Conservation (phyloP, 2,329 filamentous ascomycete genomes). For the Didymella exigua region DNA sequence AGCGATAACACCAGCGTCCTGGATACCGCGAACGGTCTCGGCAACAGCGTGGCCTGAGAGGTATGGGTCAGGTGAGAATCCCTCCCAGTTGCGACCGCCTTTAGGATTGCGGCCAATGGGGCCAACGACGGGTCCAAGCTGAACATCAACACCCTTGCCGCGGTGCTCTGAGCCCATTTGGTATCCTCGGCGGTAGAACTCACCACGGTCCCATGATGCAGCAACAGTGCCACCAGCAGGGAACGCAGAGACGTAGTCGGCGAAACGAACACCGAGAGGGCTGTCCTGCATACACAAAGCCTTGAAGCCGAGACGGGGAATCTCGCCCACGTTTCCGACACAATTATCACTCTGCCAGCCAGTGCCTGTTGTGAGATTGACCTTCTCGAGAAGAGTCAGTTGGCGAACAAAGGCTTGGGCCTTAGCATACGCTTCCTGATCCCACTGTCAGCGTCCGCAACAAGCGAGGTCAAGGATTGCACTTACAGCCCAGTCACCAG, state of each 20-base stretch:
- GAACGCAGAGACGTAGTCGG: slow-evolving; percentile 83
- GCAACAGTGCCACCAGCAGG: slow-evolving; percentile 78
- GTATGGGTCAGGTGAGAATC: slow-evolving; percentile 74
- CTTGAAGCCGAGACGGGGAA: slow-evolving; percentile 72
- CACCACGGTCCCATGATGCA: slow-evolving; percentile 77
- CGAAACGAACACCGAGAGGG: slow-evolving; percentile 77
- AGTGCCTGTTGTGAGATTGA: slow-evolving; percentile 91
- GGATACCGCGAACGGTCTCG: slow-evolving; percentile 78
- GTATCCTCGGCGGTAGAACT: slow-evolving; percentile 71
- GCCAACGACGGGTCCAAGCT: slow-evolving; percentile 78
- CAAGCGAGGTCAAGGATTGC: neutral
- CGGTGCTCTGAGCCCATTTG: slow-evolving; percentile 78
- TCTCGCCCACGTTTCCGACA: slow-evolving; percentile 74
- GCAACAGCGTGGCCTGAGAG: slow-evolving; percentile 74
- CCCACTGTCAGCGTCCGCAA: neutral
- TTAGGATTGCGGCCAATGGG: slow-evolving; percentile 71
- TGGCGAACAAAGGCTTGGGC: slow-evolving; percentile 81
- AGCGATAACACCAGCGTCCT: slow-evolving; percentile 80
- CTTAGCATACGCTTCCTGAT: slow-evolving; percentile 67
- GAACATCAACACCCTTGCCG: slow-evolving; percentile 75
- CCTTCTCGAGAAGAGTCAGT: slow-evolving; percentile 84
- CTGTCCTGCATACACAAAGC: slow-evolving; percentile 86
- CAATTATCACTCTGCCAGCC: slow-evolving; percentile 63
- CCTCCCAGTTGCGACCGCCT: slow-evolving; percentile 58
- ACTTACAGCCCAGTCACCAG: slow-evolving; percentile 68